Evolutionary conservation across 2,329 filamentous ascomycete species (phyloP), one percentile per base, ranked within the genome.

Genomic region (Fusarium sp.): DNA sequence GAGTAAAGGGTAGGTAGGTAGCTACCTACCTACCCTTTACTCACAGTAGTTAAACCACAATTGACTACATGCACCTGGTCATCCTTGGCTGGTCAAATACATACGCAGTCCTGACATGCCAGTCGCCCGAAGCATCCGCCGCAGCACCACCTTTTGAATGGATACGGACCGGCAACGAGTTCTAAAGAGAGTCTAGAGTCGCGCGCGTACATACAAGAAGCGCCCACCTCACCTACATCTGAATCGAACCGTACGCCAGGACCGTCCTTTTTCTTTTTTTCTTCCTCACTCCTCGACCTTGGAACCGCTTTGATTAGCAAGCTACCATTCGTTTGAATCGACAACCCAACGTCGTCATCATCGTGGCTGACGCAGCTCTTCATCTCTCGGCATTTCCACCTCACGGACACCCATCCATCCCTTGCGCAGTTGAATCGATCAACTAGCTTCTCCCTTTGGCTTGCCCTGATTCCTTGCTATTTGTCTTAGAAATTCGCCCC

Each of bases 51-150:
- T 55, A 50, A 25, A 48, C 49, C 46, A 44, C 23, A 49, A 51
- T 62, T 49, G 46, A 57, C 61, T 56, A 63, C 54, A 53, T 55
- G 47, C 48, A 48, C 52, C 48, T 56, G 42, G 59, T 54, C 48
- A 58, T 62, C 50, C 58, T 64, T 69, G 64, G 65, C 56, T 38
- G 38, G 55, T 58, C 56, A 52, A 62, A 51, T 46, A 52, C 55
- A 14, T 58, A 33, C 37, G 10, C 37, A n/a, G 37, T 35, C 57
- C 53, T 66, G 65, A 65, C 62, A 67, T 68, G 65, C 66, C 61
- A 68, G 66, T 61, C 61, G 61, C 58, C 67, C 67, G 67, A 70
- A 67, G 52, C 67, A 60, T 70, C 67, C 67, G 67, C 57, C 45
- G 43, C 55, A 67, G 62, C 65, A 68, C 67, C 60, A 69, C 49